Evolutionary conservation across 495 filamentous ascomycete species (phyloP), one percentile per base, ranked within the genome.

Genomic region (Penicillium goetzii): DNA sequence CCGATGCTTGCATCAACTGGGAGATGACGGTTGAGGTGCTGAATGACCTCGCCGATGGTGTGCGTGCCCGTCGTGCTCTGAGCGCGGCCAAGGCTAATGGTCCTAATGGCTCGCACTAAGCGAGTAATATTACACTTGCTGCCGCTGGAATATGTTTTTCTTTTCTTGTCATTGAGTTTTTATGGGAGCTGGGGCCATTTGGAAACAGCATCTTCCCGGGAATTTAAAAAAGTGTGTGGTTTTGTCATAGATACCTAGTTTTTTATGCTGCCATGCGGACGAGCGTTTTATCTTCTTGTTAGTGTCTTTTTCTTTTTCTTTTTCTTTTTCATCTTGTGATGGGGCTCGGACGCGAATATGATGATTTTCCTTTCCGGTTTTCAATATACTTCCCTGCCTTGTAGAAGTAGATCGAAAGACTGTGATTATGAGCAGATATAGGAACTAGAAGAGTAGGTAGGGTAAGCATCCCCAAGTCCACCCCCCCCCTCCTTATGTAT

Each of bases 1-100:
- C 95, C 1, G 95, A 99, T 75, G 95, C 96, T 49, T 99, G 95
- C 78, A 96, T 99, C 68, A 83, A 92, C 81, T 99, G 95, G 95
- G 90, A 96, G 43, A 82, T 80, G 40, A 99, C 95, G 0, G 89
- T 96, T 53, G 81, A 86, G 4, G 90, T 95, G 1, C 83, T 99
- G n/a, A 88, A 96, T 66, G 84, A 90, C 68, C 84, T 99, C 5
- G 96, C 95, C 11, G 88, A 88, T 26, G 90, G 90, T n/a, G 90
- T 97, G 41, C 85, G 88, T 36, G 88, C 86, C 32, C 84, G 95
- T 70, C 83, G 95, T 47, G 73, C 81, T 32, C 68, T 76, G 40
- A 73, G 70, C 15, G 67, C 65, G 30, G 60, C 68, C 19, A 64
- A 72, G 53, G 40, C 68, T 15, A 76, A 77, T 58, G 76, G 74